A percentile compares a stretch with the other conserved stretches of the same genome.
Evolutionary conservation across 306 rosid species (phyloP).

Genomic region (Biancaea sappan): DNA sequence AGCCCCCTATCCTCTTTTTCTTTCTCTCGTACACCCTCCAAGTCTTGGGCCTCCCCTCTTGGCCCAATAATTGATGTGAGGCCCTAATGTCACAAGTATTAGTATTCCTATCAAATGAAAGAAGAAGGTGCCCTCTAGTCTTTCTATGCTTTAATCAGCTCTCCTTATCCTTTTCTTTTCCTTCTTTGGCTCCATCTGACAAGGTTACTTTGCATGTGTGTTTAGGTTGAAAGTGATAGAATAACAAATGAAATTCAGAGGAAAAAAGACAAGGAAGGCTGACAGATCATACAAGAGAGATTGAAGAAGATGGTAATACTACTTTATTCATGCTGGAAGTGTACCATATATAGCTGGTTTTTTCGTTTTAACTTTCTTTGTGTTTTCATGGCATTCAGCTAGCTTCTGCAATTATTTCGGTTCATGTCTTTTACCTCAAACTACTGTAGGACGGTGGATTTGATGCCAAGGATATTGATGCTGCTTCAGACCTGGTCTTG

Average conservation of each 20-base stretch:
- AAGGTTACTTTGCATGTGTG: slow-evolving; percentile 21
- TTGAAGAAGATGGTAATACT: slow-evolving; percentile 75
- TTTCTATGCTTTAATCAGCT: slow-evolving; percentile 17
- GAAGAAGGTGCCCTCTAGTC: slow-evolving; percentile 59
- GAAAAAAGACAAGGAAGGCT: slow-evolving; percentile 70
- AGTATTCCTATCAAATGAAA: too few species aligned
- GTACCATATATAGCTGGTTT: slow-evolving; percentile 47
- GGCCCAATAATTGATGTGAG: too few species aligned
- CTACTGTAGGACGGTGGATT: slow-evolving; percentile 97
- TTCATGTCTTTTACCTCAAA: slow-evolving; percentile 99
- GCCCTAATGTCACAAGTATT: too few species aligned
- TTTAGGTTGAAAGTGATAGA: slow-evolving; percentile 80
- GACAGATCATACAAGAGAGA: slow-evolving; percentile 69
- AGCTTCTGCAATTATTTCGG: slow-evolving; percentile 99
- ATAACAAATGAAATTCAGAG: slow-evolving; percentile 77
- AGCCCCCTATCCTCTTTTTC: too few species aligned
- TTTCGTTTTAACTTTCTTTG: slow-evolving; percentile 78
- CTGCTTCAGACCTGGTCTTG: slow-evolving; percentile 53
- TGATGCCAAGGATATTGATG: slow-evolving; percentile 55
- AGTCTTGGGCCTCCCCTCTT: too few species aligned
- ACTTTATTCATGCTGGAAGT: slow-evolving; percentile 67
- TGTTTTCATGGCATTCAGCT: slow-evolving; percentile 91
- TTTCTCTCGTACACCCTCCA: too few species aligned
- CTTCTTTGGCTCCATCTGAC: background rate
- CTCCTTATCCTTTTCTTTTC: background rate